A percentile compares a stretch with the other conserved stretches of the same genome.
These are phyloP conservation scores for Coemansia sp. DNA, from an alignment of 192 early-diverging fungal genomes.

Conservation along the genomic window DNA sequence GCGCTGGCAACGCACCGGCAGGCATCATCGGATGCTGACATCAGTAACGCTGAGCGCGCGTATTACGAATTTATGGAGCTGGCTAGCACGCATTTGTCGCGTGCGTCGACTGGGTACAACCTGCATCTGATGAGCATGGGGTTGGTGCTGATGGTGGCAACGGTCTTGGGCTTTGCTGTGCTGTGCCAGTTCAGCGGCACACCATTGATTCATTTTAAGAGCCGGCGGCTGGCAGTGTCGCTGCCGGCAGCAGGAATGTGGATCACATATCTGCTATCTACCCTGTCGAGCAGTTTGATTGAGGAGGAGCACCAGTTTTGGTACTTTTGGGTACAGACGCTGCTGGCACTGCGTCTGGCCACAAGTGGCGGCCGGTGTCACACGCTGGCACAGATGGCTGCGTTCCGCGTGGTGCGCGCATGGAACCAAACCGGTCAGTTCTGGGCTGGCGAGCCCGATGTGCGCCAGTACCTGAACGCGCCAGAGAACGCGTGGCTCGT, in stretches of 20 bases:
- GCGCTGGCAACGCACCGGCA: slow-evolving; percentile 22
- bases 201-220: slow-evolving; percentile 11
- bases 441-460: slow-evolving; percentile 38
- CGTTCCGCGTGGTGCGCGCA: slow-evolving; percentile 40
- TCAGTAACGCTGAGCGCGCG: slow-evolving; percentile 14
- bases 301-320: slow-evolving; percentile 78
- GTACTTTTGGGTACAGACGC: slow-evolving; percentile 71
- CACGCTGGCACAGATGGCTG: slow-evolving; percentile 31
- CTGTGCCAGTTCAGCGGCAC: slow-evolving; percentile 20
- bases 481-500: slow-evolving; percentile 13
- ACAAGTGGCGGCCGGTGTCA: slow-evolving; percentile 13
- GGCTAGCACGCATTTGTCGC: slow-evolving; percentile 41
- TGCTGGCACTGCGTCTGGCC: slow-evolving; percentile 46
- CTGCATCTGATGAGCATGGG: slow-evolving; percentile 43
- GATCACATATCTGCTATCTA: slow-evolving; percentile 55
- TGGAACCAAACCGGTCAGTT: slow-evolving; percentile 55
- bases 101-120: slow-evolving; percentile 46
- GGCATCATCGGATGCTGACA: neutral
- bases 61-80: slow-evolving; percentile 41
- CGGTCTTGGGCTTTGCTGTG: slow-evolving; percentile 10
- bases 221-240: slow-evolving; percentile 11
- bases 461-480: slow-evolving; percentile 31
- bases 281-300: slow-evolving; percentile 68
- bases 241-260: slow-evolving; percentile 33
- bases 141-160: slow-evolving; percentile 23